Percentiles rank a stretch among this genome's conserved stretches.
Evolutionary conservation across 2,329 filamentous ascomycete genomes (phyloP).

Genomic region (Trichoderma afroharzianum): DNA sequence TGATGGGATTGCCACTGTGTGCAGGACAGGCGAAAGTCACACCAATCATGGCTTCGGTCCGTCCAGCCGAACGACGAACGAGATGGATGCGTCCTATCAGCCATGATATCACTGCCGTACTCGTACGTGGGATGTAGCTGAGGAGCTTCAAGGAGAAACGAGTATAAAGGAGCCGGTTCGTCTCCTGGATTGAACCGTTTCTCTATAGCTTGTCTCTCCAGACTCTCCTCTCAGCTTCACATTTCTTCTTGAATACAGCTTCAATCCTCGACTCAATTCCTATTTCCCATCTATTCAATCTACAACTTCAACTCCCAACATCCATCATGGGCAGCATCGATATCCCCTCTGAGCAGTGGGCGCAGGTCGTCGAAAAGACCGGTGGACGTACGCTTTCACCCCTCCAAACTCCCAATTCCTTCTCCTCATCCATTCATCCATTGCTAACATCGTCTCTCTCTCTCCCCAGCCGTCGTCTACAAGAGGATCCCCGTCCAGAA

Average conservation of each 20-base stretch:
- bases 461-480: slow-evolving; percentile 56
- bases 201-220: neutral
- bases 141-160: neutral
- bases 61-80: neutral
- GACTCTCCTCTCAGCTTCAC: neutral
- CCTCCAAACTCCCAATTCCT: neutral
- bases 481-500: slow-evolving; percentile 78
- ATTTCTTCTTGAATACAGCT: neutral
- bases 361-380: slow-evolving; percentile 80
- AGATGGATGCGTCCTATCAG: neutral
- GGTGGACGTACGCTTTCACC: slow-evolving; percentile 57
- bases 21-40: neutral
- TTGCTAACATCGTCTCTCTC: neutral
- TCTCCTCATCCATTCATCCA: neutral
- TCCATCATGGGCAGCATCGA: slow-evolving; percentile 17
- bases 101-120: neutral
- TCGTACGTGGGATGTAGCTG: neutral
- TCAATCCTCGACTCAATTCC: neutral
- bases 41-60: slow-evolving; percentile 2
- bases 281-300: neutral
- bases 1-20: neutral
- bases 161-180: neutral
- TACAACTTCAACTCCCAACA: neutral
- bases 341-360: slow-evolving; percentile 84
- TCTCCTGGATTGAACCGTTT: neutral